Evolutionary conservation across 2,329 filamentous ascomycete genomes (phyloP).

Genomic region (Teratosphaeriaceae sp.): DNA sequence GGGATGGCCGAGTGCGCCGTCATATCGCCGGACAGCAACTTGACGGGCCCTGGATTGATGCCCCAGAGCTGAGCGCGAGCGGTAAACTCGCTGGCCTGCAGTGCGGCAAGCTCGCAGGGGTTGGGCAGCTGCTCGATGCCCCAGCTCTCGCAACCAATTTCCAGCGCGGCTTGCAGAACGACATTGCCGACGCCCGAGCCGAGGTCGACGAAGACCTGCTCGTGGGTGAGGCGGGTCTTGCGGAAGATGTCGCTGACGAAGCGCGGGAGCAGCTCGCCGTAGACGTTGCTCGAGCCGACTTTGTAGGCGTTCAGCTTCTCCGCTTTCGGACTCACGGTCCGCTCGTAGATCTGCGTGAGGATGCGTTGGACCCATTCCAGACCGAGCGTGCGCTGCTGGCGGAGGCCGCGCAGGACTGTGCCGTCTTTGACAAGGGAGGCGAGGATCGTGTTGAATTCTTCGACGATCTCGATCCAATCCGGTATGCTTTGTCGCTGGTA

Average conservation of each 20-base stretch:
- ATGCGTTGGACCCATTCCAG: constrained; percentile 64
- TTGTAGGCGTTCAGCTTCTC: constrained; percentile 79
- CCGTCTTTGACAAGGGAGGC: constrained; percentile 60
- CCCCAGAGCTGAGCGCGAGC: constrained; percentile 86
- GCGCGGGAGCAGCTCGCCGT: constrained; percentile 81
- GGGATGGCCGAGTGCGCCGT: constrained; percentile 64
- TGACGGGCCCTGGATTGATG: constrained; percentile 69
- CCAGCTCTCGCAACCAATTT: constrained; percentile 91
- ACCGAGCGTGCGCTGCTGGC: constrained; percentile 60
- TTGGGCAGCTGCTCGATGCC: constrained; percentile 96
- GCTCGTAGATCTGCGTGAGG: constrained; percentile 74
- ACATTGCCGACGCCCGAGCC: constrained; percentile 97
- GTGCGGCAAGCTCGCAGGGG: constrained; percentile 71
- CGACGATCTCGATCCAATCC: constrained; percentile 66
- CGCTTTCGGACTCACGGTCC: constrained; percentile 84
- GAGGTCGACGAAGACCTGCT: constrained; percentile 86
- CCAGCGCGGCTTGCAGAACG: constrained; percentile 84
- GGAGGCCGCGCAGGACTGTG: constrained; percentile 64
- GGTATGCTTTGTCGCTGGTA: constrained; percentile 56
- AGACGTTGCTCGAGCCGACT: constrained; percentile 87
- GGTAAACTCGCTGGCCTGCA: constrained; percentile 75
- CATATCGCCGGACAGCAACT: constrained; percentile 78
- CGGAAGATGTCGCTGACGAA: constrained; percentile 80
- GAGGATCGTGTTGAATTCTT: constrained; percentile 70
- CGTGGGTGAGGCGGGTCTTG: constrained; percentile 68